phyloP scores from a whole-genome alignment of 805 yeast species.

The Yarrowia bubula region DNA sequence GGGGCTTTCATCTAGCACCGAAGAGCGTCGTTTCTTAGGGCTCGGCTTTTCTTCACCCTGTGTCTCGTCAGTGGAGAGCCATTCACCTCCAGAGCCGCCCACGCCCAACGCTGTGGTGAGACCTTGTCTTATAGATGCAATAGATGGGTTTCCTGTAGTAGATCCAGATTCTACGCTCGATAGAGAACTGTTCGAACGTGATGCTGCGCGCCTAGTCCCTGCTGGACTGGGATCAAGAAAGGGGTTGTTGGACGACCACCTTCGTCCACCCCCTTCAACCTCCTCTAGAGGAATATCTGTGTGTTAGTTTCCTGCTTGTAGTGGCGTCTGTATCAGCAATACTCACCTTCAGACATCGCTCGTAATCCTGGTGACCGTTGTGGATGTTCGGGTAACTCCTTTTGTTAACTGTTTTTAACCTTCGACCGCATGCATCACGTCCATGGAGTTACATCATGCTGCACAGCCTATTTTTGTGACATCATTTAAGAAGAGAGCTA shows the following conservation, averaged over 20 bases:
- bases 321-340: background rate
- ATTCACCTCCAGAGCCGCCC: slow-evolving; percentile 19
- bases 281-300: slow-evolving; percentile 16
- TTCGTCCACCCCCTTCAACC: background rate
- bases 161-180: slow-evolving; percentile 9
- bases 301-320: background rate
- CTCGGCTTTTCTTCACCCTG: background rate
- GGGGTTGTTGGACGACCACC: slow-evolving; percentile 22
- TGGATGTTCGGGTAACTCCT: background rate
- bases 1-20: background rate
- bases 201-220: background rate
- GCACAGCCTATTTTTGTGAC: background rate
- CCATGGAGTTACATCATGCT: background rate
- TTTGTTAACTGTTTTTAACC: background rate
- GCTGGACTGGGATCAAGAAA: slow-evolving; percentile 11
- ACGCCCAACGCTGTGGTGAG: slow-evolving; percentile 4
- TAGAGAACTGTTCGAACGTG: background rate
- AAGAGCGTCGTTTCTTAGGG: background rate
- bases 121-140: slow-evolving; percentile 12
- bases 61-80: background rate
- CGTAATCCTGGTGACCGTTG: background rate
- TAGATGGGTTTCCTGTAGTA: background rate
- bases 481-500: too few species aligned
- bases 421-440: slow-evolving; percentile 1
- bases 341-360: slow-evolving; percentile 17